Evolutionary conservation across 73 alveolate genomes (phyloP).

Genomic region (Tetrahymena malaccensis): DNA sequence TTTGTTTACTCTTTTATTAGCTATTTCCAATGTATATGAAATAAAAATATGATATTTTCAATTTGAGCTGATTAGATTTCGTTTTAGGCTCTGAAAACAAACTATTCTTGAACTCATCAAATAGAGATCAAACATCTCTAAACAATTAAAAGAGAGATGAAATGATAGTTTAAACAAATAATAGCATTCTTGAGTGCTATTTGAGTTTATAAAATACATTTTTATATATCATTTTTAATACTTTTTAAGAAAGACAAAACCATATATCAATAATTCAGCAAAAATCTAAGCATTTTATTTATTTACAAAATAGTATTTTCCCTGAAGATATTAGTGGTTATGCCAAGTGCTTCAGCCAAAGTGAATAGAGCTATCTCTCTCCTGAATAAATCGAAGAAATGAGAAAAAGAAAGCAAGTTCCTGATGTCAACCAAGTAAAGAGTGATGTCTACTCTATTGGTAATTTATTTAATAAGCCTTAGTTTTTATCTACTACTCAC

Average conservation of each 20-base stretch:
- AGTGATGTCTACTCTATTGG: not conserved
- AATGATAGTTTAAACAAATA: not conserved
- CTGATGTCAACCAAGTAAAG: not conserved
- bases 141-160: too few species aligned
- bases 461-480: not conserved
- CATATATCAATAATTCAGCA: not conserved
- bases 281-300: not conserved
- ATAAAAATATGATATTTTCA: too few species aligned
- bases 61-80: not conserved
- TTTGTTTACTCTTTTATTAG: not conserved
- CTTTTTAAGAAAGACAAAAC: too few species aligned
- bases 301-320: not conserved
- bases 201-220: not conserved
- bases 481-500: not conserved
- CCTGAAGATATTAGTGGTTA: not conserved
- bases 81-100: too few species aligned
- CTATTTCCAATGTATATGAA: not conserved
- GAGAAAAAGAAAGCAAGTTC: not conserved
- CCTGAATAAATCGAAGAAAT: not conserved
- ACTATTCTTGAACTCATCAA: not conserved
- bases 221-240: too few species aligned
- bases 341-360: not conserved
- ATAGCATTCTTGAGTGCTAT: not conserved
- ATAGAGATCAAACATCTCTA: not conserved
- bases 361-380: not conserved